Base-by-base conservation (phyloP, 805 yeast species). In the Ogataea corticis region DNA sequence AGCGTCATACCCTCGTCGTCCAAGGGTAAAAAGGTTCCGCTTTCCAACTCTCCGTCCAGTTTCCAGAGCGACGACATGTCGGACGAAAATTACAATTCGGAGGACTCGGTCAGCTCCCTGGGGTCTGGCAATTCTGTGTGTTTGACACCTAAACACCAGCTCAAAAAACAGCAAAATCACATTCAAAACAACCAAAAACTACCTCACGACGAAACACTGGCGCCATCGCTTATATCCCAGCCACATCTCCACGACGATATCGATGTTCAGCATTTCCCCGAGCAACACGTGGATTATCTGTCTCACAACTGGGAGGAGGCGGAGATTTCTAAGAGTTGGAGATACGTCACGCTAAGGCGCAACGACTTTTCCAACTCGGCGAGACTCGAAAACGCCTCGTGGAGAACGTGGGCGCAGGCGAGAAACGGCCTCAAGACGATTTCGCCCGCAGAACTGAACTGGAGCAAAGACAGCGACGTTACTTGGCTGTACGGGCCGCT, bases 341-440 rank as follows among this genome's bases (percentile, higher is more conserved):
- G 96, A 54, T 94, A 94, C 63, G 85, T 94, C 46, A 90, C 89
- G 34, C 68, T 81, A 50, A 82, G 86, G 56, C 78, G 96, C 37
- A 87, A 87, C 50, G 92, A 87, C 60, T 85, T 87, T 49, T 96
- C 96, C n/a, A 63, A 65, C 70, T 80, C 81, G 54, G 95, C 87
- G 25, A 68, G 96, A 39, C 70, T 87, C 38, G 92, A 87, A 62
- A 87, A 87, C 58, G 95, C 97, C 12, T 77, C 88, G 25, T 94
- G 98, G 97, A 78, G 99, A 64, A 88, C 96, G 17, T 92, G 98
- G 98, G 91, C 97, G 11, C 94, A 92, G 67, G 79, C 94, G 43
- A 80, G 86, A 55, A 78, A 80, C 52, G 75, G 81, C 25, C 68
- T 84, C 42, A 68, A 73, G 51, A 94, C 99, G 0, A 87, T 92